Conservation (phyloP, 2,329 filamentous ascomycete species). For the Mycogone perniciosa region DNA sequence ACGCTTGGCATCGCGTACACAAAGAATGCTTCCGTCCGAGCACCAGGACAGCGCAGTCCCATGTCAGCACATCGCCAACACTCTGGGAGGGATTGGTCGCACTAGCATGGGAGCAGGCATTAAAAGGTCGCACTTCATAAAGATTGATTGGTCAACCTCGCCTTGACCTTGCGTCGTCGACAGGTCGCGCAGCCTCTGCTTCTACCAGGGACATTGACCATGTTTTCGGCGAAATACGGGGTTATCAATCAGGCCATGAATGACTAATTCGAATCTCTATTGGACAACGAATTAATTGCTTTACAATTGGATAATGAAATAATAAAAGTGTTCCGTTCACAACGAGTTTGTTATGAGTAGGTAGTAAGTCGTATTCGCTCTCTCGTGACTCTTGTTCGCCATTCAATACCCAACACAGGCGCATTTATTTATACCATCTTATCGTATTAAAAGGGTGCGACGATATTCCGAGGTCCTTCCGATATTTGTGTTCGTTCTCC, state of each 20-base stretch:
- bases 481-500: too few relatives aligned
- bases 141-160: not conserved
- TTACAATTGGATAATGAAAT: too few relatives aligned
- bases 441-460: too few relatives aligned
- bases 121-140: too few relatives aligned
- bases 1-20: conserved; percentile 4
- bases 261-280: not conserved
- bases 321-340: too few relatives aligned
- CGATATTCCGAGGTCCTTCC: too few relatives aligned
- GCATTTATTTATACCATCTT: too few relatives aligned
- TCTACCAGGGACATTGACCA: conserved; percentile 16
- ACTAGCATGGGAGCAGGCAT: conserved; percentile 1
- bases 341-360: too few relatives aligned
- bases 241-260: not conserved
- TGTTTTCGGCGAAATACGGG: not conserved
- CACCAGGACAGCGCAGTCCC: conserved; percentile 10
- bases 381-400: too few relatives aligned
- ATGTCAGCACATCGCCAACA: conserved; percentile 10
- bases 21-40: conserved; percentile 13
- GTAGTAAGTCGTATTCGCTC: too few relatives aligned
- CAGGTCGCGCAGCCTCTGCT: conserved; percentile 15
- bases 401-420: too few relatives aligned
- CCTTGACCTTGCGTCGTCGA: conserved; percentile 14
- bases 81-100: conserved; percentile 11
- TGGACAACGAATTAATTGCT: not conserved